Evolutionary conservation across 2,329 filamentous ascomycete species (phyloP).

Genomic region (Arthrobotrys megalospora): DNA sequence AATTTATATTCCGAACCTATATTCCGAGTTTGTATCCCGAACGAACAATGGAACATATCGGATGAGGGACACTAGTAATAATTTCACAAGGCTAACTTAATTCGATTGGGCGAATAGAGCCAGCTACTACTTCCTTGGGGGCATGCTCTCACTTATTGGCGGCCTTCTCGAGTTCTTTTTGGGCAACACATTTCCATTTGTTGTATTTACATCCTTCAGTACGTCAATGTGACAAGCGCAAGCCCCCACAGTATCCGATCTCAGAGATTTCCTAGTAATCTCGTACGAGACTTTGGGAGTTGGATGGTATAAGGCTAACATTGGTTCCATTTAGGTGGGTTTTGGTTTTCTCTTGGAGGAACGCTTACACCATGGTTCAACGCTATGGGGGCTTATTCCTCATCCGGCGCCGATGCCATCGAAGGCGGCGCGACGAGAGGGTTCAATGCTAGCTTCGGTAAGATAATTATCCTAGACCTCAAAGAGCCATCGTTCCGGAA

Average conservation of each 20-base stretch:
- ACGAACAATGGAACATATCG: background rate
- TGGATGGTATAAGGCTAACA: constrained; percentile 4
- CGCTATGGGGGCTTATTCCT: constrained; percentile 70
- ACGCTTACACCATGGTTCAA: constrained; percentile 73
- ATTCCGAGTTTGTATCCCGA: background rate
- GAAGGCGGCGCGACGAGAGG: constrained; percentile 61
- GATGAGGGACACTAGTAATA: constrained; percentile 1
- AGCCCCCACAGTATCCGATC: constrained; percentile 38
- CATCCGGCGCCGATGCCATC: constrained; percentile 64
- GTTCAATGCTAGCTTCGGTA: constrained; percentile 58
- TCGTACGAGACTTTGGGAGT: constrained; percentile 7
- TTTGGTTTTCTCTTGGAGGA: constrained; percentile 74
- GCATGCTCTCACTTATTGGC: constrained; percentile 71
- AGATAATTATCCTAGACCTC: constrained; percentile 8
- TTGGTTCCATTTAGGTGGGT: constrained; percentile 66
- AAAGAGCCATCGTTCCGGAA: constrained; percentile 1
- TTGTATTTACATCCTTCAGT: constrained; percentile 73
- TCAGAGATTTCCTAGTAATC: background rate
- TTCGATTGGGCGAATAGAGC: constrained; percentile 67
- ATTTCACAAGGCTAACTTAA: constrained; percentile 27
- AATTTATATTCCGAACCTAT: constrained; percentile 21
- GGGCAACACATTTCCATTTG: constrained; percentile 74
- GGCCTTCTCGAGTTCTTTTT: constrained; percentile 74
- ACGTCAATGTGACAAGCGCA: constrained; percentile 59
- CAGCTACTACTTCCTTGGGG: constrained; percentile 72